phyloP scores from a whole-genome alignment of 148 eudicot species.

The Dysphania ambrosioides region DNA sequence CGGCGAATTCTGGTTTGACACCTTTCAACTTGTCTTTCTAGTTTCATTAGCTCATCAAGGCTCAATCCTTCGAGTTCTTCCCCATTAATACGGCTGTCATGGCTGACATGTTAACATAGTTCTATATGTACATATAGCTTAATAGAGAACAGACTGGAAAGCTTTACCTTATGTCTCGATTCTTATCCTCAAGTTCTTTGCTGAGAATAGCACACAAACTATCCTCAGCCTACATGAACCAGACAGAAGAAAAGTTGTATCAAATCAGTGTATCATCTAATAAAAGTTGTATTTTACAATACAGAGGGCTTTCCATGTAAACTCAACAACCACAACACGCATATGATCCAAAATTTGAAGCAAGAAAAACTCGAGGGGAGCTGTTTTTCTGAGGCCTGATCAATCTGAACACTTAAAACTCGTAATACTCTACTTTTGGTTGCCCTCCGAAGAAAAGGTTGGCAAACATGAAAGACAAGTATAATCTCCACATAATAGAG shows the following conservation, averaged over 20 bases:
- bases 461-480: no score
- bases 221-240: slow-evolving; percentile 26
- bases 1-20: slow-evolving; percentile 28
- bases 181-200: slow-evolving; percentile 32
- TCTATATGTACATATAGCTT: neutral
- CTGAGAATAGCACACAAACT: slow-evolving; percentile 23
- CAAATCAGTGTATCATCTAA: neutral
- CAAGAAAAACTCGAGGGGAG: no score
- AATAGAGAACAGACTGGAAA: neutral
- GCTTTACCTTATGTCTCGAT: slow-evolving; percentile 30
- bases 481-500: neutral
- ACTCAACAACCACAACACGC: no score
- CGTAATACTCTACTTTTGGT: no score
- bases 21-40: slow-evolving; percentile 35
- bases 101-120: neutral
- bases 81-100: slow-evolving; percentile 25
- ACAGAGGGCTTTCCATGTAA: no score
- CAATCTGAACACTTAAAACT: no score
- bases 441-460: no score
- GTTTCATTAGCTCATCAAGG: slow-evolving; percentile 32
- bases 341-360: no score
- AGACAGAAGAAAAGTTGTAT: neutral
- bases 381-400: no score
- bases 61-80: slow-evolving; percentile 25
- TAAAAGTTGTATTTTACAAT: no score